These are phyloP conservation scores for Phytophthora podocarpi DNA, from an alignment of 352 stramenopile genomes.

Conservation along the genomic window DNA sequence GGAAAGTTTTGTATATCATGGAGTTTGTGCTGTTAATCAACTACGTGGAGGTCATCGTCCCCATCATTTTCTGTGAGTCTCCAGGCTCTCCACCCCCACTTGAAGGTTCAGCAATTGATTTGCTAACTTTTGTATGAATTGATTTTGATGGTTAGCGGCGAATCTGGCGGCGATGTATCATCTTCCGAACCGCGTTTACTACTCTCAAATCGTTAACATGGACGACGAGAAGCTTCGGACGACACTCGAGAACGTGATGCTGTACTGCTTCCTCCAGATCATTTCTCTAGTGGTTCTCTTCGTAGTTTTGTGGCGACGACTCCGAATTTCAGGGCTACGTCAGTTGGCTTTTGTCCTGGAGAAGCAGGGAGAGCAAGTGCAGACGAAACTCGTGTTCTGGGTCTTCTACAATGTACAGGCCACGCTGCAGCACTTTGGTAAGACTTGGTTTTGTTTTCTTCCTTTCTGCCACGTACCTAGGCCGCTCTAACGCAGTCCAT, in stretches of 20 bases:
- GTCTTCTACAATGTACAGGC: slow-evolving; percentile 44
- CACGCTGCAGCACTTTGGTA: slow-evolving; percentile 38
- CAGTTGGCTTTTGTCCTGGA: slow-evolving; percentile 51
- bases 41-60: slow-evolving; percentile 47
- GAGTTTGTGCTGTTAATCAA: slow-evolving; percentile 53
- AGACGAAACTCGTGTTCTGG: slow-evolving; percentile 47
- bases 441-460: too few relatives aligned
- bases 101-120: too few relatives aligned
- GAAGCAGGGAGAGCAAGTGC: slow-evolving; percentile 38
- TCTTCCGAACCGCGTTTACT: slow-evolving; percentile 39
- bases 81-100: too few relatives aligned
- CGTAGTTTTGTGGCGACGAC: slow-evolving; percentile 18
- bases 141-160: slow-evolving; percentile 7
- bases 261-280: slow-evolving; percentile 46
- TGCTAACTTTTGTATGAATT: not conserved
- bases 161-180: slow-evolving; percentile 33
- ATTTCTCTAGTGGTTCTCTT: slow-evolving; percentile 39
- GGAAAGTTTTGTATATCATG: slow-evolving; percentile 42
- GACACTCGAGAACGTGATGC: slow-evolving; percentile 30
- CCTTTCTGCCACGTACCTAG: too few relatives aligned
- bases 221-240: slow-evolving; percentile 6
- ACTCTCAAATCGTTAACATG: slow-evolving; percentile 31
- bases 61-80: slow-evolving; percentile 45
- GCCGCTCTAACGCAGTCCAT: too few relatives aligned
- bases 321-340: slow-evolving; percentile 28